Percentiles rank a stretch among this genome's conserved stretches.
Conservation (phyloP, 805 yeast species). For the Kuraishia floccosa region DNA sequence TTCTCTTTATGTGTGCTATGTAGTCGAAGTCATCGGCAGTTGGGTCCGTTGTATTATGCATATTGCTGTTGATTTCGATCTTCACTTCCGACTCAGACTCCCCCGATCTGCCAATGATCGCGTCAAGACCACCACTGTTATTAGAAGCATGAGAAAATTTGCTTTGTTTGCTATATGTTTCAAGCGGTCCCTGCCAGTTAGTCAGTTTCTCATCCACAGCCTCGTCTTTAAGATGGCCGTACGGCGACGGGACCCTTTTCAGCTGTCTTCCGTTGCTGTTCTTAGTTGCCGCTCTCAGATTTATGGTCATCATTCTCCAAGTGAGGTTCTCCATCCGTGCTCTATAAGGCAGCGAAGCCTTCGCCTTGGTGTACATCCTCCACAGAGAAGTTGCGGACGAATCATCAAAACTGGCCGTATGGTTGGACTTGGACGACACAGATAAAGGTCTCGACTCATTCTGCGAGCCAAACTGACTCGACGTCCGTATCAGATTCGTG, state of each 20-base stretch:
- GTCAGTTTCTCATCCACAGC: conserved; percentile 8
- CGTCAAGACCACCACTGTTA: background rate
- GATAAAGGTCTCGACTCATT: no score
- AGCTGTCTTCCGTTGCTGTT: background rate
- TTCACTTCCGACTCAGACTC: background rate
- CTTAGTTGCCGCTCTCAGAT: conserved; percentile 6
- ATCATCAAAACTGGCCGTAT: no score
- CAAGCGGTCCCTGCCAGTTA: conserved; percentile 21
- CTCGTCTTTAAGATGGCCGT: background rate
- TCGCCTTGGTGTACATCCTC: conserved; percentile 75
- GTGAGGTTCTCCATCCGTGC: conserved; percentile 75
- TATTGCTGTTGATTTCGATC: conserved; percentile 1
- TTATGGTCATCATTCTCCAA: conserved; percentile 76
- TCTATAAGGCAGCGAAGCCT: conserved; percentile 61
- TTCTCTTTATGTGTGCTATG: conserved; percentile 48
- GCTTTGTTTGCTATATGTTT: conserved; percentile 7
- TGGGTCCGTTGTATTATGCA: conserved; percentile 19
- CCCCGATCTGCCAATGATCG: background rate
- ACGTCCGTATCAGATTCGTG: no score
- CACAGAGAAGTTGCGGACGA: conserved; percentile 47
- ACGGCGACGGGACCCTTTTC: background rate
- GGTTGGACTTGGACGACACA: no score
- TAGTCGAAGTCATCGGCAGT: conserved; percentile 49
- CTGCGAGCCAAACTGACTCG: no score
- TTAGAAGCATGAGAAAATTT: background rate